Evolutionary conservation across 108 stramenopile species (phyloP), one percentile per base, ranked within the genome.

Genomic region (Licmophora abbreviata): DNA sequence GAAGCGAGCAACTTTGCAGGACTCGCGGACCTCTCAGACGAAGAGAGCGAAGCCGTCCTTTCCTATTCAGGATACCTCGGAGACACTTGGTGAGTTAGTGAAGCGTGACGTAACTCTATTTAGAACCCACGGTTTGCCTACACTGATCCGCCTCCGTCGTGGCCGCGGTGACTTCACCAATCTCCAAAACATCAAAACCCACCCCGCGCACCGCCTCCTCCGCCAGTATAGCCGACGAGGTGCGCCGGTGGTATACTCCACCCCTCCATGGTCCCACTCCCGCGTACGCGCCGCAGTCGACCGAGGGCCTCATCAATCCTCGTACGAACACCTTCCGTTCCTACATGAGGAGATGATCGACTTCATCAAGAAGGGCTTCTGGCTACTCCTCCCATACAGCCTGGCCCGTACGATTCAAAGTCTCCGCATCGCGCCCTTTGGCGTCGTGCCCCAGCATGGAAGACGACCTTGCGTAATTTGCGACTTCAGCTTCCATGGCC

Each of bases 401-500:
- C 43, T 33, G 0, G 51, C 42, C 4, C 11, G 17, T 0, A 12
- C 40, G 10, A 23, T 51, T 4, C 51, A 28, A 18, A 20, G 37
- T 12, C 51, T 60, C 0, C 41, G 51, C 11, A 15, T 53, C 29
- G 34, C 52, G 2, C 51, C 59, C 0, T 51, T 48, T 22, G 51
- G 50, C 1, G 41, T 58, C 10, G 45, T 58, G 0, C 57, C 57
- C 1, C 57, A 58, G 14, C 36, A 37, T 28, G 57, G 41, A 1
- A 15, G 47, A 0, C 48, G 63, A 0, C 63, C 56, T 12, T 41
- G 46, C 0, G 48, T 49, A 30, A 59, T 66, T 24, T 27, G 38
- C 29, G 64, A 66, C 12, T 66, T 52, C 58, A 53, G n/a, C 21
- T 66, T 49, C 49, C 52, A 31, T 0, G 3, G 14, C 6, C 44